phyloP scores from a whole-genome alignment of 169 alveolate genomes.

The Amoebophrya sp. region DNA sequence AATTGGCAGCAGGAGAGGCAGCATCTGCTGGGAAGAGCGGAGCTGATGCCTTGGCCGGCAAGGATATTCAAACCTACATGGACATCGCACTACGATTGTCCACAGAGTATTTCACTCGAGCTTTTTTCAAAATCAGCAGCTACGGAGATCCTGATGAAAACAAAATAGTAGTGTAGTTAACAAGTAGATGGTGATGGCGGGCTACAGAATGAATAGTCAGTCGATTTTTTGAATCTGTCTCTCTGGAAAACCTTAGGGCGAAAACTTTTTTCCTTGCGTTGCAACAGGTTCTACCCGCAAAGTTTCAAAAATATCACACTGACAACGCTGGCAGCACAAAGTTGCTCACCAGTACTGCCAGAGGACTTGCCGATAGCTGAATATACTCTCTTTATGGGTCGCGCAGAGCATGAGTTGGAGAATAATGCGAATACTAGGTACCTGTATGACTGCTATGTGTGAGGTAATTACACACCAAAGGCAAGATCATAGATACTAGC shows the following conservation, averaged over 20 bases:
- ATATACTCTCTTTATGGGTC: not conserved
- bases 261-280: too few species aligned
- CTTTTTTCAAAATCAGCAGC: not conserved
- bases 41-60: too few species aligned
- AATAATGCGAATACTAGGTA: not conserved
- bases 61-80: not conserved
- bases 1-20: not conserved
- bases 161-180: too few species aligned
- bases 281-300: not conserved
- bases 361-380: not conserved
- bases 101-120: not conserved
- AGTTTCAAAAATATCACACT: not conserved
- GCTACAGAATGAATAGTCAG: too few species aligned
- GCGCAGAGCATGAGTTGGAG: not conserved
- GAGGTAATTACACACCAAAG: too few species aligned
- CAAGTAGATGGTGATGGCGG: too few species aligned
- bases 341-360: not conserved
- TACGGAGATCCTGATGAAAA: too few species aligned
- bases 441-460: too few species aligned
- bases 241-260: too few species aligned
- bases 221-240: too few species aligned
- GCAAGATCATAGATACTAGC: too few species aligned
- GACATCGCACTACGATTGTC: not conserved
- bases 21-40: too few species aligned
- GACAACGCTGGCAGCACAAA: not conserved